Evolutionary conservation across 768 basidiomycete genomes (phyloP), one percentile per base, ranked within the genome.

Genomic region (Amylocystis lapponica): DNA sequence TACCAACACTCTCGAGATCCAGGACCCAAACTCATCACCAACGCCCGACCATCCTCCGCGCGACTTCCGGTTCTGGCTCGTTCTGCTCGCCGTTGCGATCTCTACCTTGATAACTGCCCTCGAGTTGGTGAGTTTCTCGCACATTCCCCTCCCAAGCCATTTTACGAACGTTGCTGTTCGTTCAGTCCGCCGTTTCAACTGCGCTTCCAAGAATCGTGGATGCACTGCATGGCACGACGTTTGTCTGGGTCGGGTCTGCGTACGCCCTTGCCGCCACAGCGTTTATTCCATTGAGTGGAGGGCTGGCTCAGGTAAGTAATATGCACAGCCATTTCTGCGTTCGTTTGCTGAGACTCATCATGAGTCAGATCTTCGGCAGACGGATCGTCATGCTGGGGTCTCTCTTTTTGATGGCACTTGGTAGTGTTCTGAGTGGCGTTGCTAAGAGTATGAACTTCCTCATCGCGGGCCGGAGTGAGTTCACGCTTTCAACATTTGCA

Each of bases 401-500:
- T 23, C 48, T 68, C 20, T 17, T 55, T 0, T 41, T 62, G 17
- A 68, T 70, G 41, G 64, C 66, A 0, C 21, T 70, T 16, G 71
- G 73, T 0, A 64, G 62, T 9, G 68, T 66, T 0, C 20, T 74
- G 2, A 60, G 59, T 13, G 73, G 68, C 1, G 57, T 65, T 0
- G 67, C 69, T 0, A 53, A 64, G 33, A 65, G 42, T 36, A 70
- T 73, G 68, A 45, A 51, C 6, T 64, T 65, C 63, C 47, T 70
- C 1, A 70, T 73, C 35, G 67, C 60, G 5, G 68, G 64, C 0
- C 51, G 71, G 20, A 54, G 53, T 37, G 29, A 41, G 22, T 46
- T 49, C 17, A 43, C 45, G 21, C 36, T 47, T 13, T 40, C 27
- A n/a, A n/a, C n/a, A n/a, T n/a, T n/a, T n/a, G n/a, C n/a, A n/a